These are phyloP conservation scores for Solanum lycopersicoides DNA, from an alignment of 257 asterid species.

Conservation along the genomic window DNA sequence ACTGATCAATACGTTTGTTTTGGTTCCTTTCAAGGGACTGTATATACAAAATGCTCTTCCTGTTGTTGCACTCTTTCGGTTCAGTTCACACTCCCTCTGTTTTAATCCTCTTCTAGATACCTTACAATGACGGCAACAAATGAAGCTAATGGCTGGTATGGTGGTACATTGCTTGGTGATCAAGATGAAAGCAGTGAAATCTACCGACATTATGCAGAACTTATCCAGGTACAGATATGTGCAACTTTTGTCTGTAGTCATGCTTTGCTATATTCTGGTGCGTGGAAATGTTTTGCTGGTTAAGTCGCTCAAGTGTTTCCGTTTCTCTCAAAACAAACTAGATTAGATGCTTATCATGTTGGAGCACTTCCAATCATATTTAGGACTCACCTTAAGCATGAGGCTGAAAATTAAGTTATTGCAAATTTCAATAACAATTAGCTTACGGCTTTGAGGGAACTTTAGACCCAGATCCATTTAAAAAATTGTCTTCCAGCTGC, in stretches of 20 bases:
- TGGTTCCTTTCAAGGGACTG: not conserved
- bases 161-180: slow-evolving; percentile 88
- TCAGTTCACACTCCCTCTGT: not conserved
- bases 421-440: not conserved
- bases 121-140: slow-evolving; percentile 71
- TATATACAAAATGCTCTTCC: not conserved
- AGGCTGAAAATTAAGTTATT: not conserved
- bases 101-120: slow-evolving; percentile 36
- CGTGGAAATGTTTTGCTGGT: not conserved
- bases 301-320: not conserved
- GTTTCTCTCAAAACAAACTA: not conserved
- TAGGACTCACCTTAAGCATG: not conserved
- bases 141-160: slow-evolving; percentile 94
- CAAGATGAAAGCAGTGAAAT: slow-evolving; percentile 77
- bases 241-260: not conserved
- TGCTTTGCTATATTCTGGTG: not conserved
- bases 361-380: not conserved
- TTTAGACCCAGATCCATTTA: not conserved
- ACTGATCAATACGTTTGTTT: not conserved
- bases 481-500: not conserved
- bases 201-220: slow-evolving; percentile 86
- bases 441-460: not conserved
- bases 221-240: slow-evolving; percentile 55
- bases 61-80: not conserved
- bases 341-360: not conserved